These are phyloP conservation scores for Calonectria pseudoturangicola DNA, from an alignment of 2,329 filamentous ascomycete species.

Conservation along the genomic window DNA sequence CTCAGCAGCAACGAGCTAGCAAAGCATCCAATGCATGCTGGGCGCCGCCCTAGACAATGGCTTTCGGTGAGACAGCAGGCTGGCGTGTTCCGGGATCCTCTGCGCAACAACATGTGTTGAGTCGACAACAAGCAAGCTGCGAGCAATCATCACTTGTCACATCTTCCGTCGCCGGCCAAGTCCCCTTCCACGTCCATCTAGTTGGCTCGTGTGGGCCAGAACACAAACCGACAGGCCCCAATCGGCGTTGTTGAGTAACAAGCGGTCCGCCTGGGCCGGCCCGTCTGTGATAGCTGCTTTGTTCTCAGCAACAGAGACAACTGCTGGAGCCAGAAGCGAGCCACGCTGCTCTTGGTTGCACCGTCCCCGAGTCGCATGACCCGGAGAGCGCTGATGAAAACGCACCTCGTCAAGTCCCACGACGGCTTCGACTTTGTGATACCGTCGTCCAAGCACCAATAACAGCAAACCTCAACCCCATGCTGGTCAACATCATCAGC, in stretches of 20 bases:
- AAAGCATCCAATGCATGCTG: neutral
- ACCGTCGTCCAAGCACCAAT: conserved; percentile 14
- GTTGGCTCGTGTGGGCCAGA: neutral
- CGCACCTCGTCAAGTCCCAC: conserved; percentile 27
- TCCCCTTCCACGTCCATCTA: neutral
- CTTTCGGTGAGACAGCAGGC: conserved; percentile 6
- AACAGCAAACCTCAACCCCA: neutral
- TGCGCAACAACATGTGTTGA: neutral
- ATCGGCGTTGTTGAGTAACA: conserved; percentile 21
- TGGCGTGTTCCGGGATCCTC: conserved; percentile 8
- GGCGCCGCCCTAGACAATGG: neutral
- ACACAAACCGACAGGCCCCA: neutral
- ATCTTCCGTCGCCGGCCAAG: neutral
- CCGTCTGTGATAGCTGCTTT: neutral
- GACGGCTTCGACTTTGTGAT: conserved; percentile 20
- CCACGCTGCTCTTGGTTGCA: conserved; percentile 13
- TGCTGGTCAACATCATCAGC: conserved; percentile 4
- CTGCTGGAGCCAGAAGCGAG: conserved; percentile 13
- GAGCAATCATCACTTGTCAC: neutral
- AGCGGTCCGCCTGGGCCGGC: conserved; percentile 20
- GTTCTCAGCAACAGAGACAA: neutral
- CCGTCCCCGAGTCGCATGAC: conserved; percentile 32
- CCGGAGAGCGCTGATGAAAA: conserved; percentile 13
- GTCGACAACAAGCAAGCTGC: neutral
- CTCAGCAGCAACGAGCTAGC: too few species aligned